phyloP scores from a whole-genome alignment of 2,329 filamentous ascomycete genomes.

The Volutella citrinella region DNA sequence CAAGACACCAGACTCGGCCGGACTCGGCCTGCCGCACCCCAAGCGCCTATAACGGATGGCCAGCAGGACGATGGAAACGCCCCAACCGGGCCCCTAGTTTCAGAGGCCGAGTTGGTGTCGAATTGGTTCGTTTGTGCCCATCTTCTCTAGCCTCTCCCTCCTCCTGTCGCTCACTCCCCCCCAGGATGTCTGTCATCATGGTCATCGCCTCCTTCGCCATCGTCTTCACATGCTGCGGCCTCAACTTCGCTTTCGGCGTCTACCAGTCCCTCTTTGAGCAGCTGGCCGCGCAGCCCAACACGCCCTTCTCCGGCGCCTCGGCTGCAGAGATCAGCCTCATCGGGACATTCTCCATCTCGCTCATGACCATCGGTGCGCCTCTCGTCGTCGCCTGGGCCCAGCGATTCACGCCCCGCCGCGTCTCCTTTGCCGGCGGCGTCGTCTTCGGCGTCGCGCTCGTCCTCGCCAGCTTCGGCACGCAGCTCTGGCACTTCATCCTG shows the following conservation, averaged over 20 bases:
- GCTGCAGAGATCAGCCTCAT: slow-evolving; percentile 5
- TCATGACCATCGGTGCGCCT: slow-evolving; percentile 6
- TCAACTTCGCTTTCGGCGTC: slow-evolving; percentile 10
- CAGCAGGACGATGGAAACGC: no score
- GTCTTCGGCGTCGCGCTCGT: slow-evolving; percentile 3
- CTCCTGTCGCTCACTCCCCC: no score
- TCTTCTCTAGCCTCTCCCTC: no score
- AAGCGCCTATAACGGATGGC: no score
- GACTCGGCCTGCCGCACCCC: no score
- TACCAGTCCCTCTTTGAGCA: slow-evolving; percentile 8
- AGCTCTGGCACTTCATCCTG: slow-evolving; percentile 6
- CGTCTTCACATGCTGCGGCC: slow-evolving; percentile 8
- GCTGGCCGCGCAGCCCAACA: slow-evolving; percentile 2
- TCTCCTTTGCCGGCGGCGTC: slow-evolving; percentile 1
- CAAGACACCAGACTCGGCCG: no score
- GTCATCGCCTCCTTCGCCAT: slow-evolving; percentile 7
- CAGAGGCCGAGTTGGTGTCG: no score
- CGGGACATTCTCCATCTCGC: slow-evolving; percentile 2
- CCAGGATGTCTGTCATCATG: no score
- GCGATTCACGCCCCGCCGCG: background rate
- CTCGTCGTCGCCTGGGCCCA: slow-evolving; percentile 6
- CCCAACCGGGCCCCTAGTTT: no score
- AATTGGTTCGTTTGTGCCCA: no score
- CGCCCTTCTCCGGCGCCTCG: slow-evolving; percentile 3
- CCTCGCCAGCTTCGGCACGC: slow-evolving; percentile 4